A percentile compares a stretch with the other conserved stretches of the same genome.
phyloP scores from a whole-genome alignment of 2,329 filamentous ascomycete species.

The Cladosporium austrohemisphaericum region DNA sequence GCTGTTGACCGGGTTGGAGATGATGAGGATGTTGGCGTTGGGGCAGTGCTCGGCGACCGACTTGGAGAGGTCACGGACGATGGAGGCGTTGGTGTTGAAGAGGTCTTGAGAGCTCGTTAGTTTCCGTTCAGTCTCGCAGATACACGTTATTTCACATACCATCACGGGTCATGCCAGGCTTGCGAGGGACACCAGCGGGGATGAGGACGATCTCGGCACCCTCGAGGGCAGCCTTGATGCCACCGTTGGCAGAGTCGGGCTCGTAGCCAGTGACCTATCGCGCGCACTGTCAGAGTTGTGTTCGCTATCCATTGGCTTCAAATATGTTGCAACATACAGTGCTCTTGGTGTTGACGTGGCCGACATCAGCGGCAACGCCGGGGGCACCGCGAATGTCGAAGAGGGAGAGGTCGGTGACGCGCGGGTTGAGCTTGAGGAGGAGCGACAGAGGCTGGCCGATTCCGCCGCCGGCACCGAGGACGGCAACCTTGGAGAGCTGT shows the following conservation, averaged over 20 bases:
- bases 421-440: slow-evolving; percentile 96
- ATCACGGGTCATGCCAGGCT: slow-evolving; percentile 99
- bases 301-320: slow-evolving; percentile 3
- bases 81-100: slow-evolving; percentile 99
- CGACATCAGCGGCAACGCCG: slow-evolving; percentile 96
- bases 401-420: slow-evolving; percentile 87
- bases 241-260: slow-evolving; percentile 58
- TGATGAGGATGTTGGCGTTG: slow-evolving; percentile 93
- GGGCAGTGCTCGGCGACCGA: slow-evolving; percentile 83
- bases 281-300: slow-evolving; percentile 2
- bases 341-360: slow-evolving; percentile 99
- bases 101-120: slow-evolving; percentile 58
- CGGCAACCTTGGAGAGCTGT: slow-evolving; percentile 93
- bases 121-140: neutral
- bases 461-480: slow-evolving; percentile 94
- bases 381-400: slow-evolving; percentile 96
- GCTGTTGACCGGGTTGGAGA: slow-evolving; percentile 98
- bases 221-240: slow-evolving; percentile 75
- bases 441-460: slow-evolving; percentile 98
- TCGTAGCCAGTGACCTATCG: slow-evolving; percentile 78
- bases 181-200: slow-evolving; percentile 95
- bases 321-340: slow-evolving; percentile 42
- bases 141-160: slow-evolving; percentile 42
- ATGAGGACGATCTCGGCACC: slow-evolving; percentile 93
- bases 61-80: slow-evolving; percentile 97